These are phyloP conservation scores for Mycosarcoma mackinlayi DNA, from an alignment of 1,284 basidiomycete genomes.

Conservation along the genomic window DNA sequence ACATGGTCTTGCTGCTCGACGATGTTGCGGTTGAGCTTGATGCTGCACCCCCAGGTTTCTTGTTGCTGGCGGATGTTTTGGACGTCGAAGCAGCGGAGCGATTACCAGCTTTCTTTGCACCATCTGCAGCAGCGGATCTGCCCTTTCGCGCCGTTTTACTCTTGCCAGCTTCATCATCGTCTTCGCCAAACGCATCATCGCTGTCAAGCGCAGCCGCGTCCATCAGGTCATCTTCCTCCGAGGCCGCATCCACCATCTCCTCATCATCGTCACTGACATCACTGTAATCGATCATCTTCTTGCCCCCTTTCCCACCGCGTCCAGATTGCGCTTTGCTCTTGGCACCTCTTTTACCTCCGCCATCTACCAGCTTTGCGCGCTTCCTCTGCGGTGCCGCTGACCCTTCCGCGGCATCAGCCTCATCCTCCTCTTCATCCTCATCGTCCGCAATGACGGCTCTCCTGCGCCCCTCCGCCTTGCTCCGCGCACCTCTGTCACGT, in stretches of 20 bases:
- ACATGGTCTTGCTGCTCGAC: conserved; percentile 22
- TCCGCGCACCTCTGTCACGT: conserved; percentile 10
- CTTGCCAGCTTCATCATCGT: conserved; percentile 2
- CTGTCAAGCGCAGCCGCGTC: conserved; percentile 11
- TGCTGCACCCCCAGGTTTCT: conserved; percentile 6
- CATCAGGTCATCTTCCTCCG: neutral
- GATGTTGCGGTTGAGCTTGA: conserved; percentile 4
- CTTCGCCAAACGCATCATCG: conserved; percentile 22
- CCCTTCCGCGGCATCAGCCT: neutral
- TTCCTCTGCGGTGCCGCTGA: conserved; percentile 22
- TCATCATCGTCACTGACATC: conserved; percentile 23
- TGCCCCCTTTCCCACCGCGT: conserved; percentile 1
- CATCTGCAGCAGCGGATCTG: neutral
- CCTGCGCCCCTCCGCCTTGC: conserved; percentile 10
- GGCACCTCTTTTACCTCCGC: neutral
- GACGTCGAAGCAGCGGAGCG: conserved; percentile 5
- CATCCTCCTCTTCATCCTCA: conserved; percentile 20
- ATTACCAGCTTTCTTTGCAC: conserved; percentile 5
- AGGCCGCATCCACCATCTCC: conserved; percentile 16
- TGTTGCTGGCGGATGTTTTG: neutral
- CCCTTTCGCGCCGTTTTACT: conserved; percentile 8
- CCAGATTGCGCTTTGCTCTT: conserved; percentile 2
- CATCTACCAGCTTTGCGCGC: conserved; percentile 18
- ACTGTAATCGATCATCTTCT: conserved; percentile 17
- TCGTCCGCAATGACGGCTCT: conserved; percentile 23